These are phyloP conservation scores for Colletotrichum eremochloae DNA, from an alignment of 2,329 filamentous ascomycete species.

Conservation along the genomic window DNA sequence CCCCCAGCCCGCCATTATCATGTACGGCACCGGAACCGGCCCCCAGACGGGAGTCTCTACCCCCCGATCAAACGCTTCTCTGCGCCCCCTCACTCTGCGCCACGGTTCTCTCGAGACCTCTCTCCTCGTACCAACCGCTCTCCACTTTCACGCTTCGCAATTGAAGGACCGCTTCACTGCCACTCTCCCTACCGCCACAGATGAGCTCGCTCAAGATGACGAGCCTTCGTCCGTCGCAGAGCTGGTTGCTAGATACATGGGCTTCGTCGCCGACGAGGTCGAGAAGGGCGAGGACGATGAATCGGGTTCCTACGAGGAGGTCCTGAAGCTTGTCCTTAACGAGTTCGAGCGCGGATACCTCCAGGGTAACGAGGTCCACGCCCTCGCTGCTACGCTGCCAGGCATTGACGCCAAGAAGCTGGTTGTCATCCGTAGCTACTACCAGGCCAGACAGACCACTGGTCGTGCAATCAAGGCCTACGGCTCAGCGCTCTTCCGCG, in stretches of 20 bases:
- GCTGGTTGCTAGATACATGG: constrained; percentile 93
- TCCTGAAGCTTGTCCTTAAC: constrained; percentile 91
- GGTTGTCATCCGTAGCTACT: constrained; percentile 90
- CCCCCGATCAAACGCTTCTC: constrained; percentile 91
- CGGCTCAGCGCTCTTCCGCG: constrained; percentile 91
- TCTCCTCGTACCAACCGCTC: constrained; percentile 92
- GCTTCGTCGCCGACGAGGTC: constrained; percentile 88
- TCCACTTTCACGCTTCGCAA: constrained; percentile 96
- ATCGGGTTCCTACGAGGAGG: constrained; percentile 90
- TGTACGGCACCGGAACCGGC: constrained; percentile 88
- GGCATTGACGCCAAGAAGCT: constrained; percentile 96
- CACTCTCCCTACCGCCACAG: constrained; percentile 89
- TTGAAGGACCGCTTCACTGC: constrained; percentile 91
- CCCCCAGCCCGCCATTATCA: constrained; percentile 61
- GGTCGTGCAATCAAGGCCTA: constrained; percentile 91
- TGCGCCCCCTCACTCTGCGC: constrained; percentile 89
- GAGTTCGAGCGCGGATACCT: constrained; percentile 98
- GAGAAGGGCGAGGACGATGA: constrained; percentile 92
- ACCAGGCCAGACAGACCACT: constrained; percentile 84
- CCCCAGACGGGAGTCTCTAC: constrained; percentile 97
- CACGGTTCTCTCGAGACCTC: constrained; percentile 97
- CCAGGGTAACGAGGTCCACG: constrained; percentile 95
- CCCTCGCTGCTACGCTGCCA: constrained; percentile 84
- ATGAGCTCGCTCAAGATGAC: constrained; percentile 97
- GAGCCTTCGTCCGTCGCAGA: constrained; percentile 97